Evolutionary conservation across 345 rosid species (phyloP).

Genomic region (Geranium rotundifolium): DNA sequence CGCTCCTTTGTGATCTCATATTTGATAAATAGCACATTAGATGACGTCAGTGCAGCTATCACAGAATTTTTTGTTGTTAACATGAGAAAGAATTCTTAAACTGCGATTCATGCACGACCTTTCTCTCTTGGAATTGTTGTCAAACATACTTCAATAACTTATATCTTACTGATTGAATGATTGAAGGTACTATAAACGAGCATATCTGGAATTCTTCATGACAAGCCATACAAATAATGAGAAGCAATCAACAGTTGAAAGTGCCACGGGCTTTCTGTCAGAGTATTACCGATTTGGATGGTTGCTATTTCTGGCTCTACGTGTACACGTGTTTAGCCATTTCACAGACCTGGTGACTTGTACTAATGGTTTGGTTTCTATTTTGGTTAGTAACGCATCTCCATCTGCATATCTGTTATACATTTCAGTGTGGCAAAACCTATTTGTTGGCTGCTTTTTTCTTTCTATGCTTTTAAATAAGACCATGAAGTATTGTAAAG

Average conservation of each 20-base stretch:
- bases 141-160: background rate
- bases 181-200: conserved; percentile 65
- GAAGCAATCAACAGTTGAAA: conserved; percentile 25
- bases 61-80: too few relatives aligned
- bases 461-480: background rate
- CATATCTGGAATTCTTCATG: conserved; percentile 61
- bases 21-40: too few relatives aligned
- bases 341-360: conserved; percentile 83
- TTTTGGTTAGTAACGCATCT: conserved; percentile 54
- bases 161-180: background rate
- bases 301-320: conserved; percentile 85
- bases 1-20: too few relatives aligned
- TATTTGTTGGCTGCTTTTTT: too few relatives aligned
- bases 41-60: too few relatives aligned
- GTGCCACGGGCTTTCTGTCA: conserved; percentile 26
- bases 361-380: conserved; percentile 72
- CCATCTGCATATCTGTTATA: too few relatives aligned
- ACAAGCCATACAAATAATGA: conserved; percentile 37
- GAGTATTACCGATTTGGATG: conserved; percentile 81
- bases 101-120: background rate
- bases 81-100: too few relatives aligned
- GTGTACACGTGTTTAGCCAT: conserved; percentile 68
- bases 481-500: background rate
- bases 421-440: too few relatives aligned
- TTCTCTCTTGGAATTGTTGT: background rate